phyloP scores from a whole-genome alignment of 78 protist species.

The Cavenderia fasciculata region DNA sequence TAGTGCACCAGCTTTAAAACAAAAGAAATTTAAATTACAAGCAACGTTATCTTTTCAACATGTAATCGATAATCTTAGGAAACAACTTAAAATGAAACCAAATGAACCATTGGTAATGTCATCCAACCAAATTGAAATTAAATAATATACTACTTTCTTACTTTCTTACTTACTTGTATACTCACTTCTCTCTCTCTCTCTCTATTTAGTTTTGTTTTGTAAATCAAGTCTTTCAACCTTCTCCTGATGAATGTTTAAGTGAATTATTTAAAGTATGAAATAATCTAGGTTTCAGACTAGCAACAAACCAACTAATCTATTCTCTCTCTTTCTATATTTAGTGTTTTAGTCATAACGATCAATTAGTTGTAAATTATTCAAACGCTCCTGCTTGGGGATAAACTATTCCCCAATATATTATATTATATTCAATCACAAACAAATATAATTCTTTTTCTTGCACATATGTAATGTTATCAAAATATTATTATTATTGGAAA shows the following conservation, averaged over 20 bases:
- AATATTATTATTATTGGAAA: no score
- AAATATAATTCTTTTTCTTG: no score
- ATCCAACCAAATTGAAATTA: background rate
- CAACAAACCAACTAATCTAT: no score
- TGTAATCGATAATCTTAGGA: conserved; percentile 65
- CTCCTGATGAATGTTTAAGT: conserved; percentile 72
- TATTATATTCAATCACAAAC: no score
- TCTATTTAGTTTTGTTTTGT: conserved; percentile 56
- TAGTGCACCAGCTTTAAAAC: conserved; percentile 79
- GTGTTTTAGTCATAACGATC: conserved; percentile 69
- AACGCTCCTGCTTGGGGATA: conserved; percentile 56
- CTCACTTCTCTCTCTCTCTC: background rate
- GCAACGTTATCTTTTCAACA: conserved; percentile 48
- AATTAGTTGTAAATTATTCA: conserved; percentile 55
- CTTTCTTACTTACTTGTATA: background rate
- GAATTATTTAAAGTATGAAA: conserved; percentile 61
- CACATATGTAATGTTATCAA: no score
- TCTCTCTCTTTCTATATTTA: background rate
- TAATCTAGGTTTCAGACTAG: no score
- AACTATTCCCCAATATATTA: no score
- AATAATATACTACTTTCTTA: background rate
- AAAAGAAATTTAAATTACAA: conserved; percentile 76
- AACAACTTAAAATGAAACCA: conserved; percentile 66
- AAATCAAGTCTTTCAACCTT: conserved; percentile 76
- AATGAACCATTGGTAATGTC: conserved; percentile 62